Base-by-base conservation (phyloP, 2,329 filamentous ascomycete genomes). In the Beauveria sp. region DNA sequence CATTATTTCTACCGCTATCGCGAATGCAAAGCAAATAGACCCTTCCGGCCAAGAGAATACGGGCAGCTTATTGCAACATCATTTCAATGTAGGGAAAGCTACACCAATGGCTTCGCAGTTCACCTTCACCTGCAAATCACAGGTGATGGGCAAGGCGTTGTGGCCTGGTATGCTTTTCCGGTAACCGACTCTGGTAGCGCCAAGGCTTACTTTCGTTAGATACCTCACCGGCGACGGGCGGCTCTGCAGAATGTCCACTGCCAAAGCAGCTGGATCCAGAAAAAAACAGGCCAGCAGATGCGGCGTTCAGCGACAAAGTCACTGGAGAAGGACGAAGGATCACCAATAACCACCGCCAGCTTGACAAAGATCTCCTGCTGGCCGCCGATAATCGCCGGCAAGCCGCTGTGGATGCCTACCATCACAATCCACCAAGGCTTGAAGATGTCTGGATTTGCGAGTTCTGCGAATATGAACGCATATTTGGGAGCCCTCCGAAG, bases 391-490 rank as follows among this genome's bases (percentile, higher is more conserved):
- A 91, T 65, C 88, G 94, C 7, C 88, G 88, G 62, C 83, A 90
- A 52, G 83, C 90, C 69, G 90, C 94, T 63, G 84, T 90, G 67
- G 88, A 89, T 65, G 82, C 84, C 61, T 96, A 94, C 72, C 85
- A 84, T 64, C 86, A 89, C 67, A 87, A 90, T 68, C 88, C 90
- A 1, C 89, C 89, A 2, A 76, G 77, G 37, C 67, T 67, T 2
- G 88, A 91, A 65, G 90, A 96, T 63, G 83, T 92, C 55, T 97
- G 92, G 90, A 92, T 97, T 52, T 99, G 94, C 75, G 91, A 97
- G 70, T 97, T 97, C 72, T 99, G 94, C 78, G 94, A 99, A 73
- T 99, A 97, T 71, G 93, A 97, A 75, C 85, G 86, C 57, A 97
- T 99, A 55, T 97, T 96, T 71, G 93, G 93, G n/a, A 82, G 82